Evolutionary conservation across 768 basidiomycete genomes (phyloP), one percentile per base, ranked within the genome.

Genomic region (Tricholoma flavovirens): DNA sequence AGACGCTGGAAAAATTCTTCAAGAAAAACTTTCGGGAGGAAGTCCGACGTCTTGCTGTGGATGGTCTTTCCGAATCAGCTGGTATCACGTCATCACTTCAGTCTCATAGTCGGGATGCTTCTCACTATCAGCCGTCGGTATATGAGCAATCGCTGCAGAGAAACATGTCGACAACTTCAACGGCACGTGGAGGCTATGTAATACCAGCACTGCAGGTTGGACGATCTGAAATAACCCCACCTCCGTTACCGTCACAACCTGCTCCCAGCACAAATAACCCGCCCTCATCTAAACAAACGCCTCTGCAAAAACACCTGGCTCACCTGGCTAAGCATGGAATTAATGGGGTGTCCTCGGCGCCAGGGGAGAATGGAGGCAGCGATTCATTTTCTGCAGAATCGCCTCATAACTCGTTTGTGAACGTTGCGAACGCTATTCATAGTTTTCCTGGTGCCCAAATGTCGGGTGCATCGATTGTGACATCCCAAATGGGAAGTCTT

Each of bases 1-100:
- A 87, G 57, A 93, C 92, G 0, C 76, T 98, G 45, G 87, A 90
- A 67, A 85, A 81, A 58, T 88, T 93, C 70, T 93, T 92, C 77
- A 81, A 76, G 54, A 90, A 87, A 69, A 91, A 91, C 64, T 93
- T 91, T 72, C 70, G 81, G 3, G 91, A 93, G 35, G 91, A 93
- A 66, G 87, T 93, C 45, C 79, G 81, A 50, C 83, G 88, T 4
- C 73, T 93, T 46, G 80, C 77, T 1, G 77, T 86, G 5, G 87
- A 87, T 43, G 73, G 75, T 26, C 65, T 71, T 19, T 76, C 83
- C 15, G 83, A 85, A 49, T 75, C 76, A 19, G 43, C 43, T 19
- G 43, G 38, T 42, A 64, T 76, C 14, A 72, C 77, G 11, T 71
- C 73, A 10, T 71, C 74, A 21, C 60, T 71, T 10, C 70, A 69